Conservation (phyloP, 331 rosid genomes). For the Pyracantha coccinea region DNA sequence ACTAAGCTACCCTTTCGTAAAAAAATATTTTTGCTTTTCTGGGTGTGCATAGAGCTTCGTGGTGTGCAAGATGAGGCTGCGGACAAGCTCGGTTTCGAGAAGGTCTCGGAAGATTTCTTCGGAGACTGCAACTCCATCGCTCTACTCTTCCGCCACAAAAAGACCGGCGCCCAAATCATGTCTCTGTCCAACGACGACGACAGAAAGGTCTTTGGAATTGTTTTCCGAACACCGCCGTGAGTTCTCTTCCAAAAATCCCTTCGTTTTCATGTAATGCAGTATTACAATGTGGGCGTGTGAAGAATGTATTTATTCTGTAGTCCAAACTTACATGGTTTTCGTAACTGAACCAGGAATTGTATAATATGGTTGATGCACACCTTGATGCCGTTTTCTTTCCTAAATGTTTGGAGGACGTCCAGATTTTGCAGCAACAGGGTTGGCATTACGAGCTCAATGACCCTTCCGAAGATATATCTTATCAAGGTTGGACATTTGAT, state of each 20-base stretch:
- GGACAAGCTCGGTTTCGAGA: constrained; percentile 69
- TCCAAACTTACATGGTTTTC: too few relatives aligned
- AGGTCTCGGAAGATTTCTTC: constrained; percentile 66
- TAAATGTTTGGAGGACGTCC: constrained; percentile 66
- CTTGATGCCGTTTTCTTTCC: constrained; percentile 98
- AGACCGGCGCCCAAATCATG: constrained; percentile 86
- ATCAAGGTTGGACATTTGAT: constrained; percentile 49
- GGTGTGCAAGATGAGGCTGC: constrained; percentile 57
- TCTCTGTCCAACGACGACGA: constrained; percentile 88
- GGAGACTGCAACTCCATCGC: constrained; percentile 87
- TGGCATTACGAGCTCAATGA: constrained; percentile 93
- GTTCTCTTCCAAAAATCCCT: not conserved
- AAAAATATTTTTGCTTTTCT: too few relatives aligned
- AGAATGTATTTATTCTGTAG: constrained; percentile 4
- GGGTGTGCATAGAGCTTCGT: constrained; percentile 29
- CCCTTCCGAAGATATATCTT: constrained; percentile 83
- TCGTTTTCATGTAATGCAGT: not conserved
- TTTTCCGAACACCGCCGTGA: constrained; percentile 93
- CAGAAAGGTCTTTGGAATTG: constrained; percentile 92
- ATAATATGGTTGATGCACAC: constrained; percentile 86
- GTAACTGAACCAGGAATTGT: constrained; percentile 52
- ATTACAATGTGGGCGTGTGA: not conserved
- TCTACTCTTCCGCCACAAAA: constrained; percentile 60
- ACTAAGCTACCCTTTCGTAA: not conserved
- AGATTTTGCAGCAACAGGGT: constrained; percentile 95